Percentiles rank a stretch among this genome's conserved stretches.
These are phyloP conservation scores for Scopulariopsis brevicaulis DNA, from an alignment of 2,329 filamentous ascomycete genomes.

Conservation along the genomic window DNA sequence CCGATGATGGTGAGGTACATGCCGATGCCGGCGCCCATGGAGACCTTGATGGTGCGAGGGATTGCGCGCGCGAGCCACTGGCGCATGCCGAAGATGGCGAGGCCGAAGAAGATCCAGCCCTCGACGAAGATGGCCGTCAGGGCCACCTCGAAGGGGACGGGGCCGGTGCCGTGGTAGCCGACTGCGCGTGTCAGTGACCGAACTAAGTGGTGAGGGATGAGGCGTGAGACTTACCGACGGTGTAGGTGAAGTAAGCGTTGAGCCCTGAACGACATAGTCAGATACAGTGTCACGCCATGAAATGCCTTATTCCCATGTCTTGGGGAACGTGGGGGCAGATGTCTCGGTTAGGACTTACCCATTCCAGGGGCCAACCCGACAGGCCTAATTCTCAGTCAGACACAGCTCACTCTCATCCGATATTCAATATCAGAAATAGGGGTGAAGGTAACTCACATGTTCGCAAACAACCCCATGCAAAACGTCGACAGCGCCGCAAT, in stretches of 20 bases:
- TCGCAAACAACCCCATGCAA: conserved; percentile 73
- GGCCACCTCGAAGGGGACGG: conserved; percentile 63
- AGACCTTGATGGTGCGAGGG: conserved; percentile 75
- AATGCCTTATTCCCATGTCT: not conserved
- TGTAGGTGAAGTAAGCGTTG: conserved; percentile 80
- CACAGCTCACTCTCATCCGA: not conserved
- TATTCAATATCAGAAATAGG: not conserved
- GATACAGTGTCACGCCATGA: conserved; percentile 4
- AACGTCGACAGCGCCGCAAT: conserved; percentile 73
- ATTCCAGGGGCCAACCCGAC: conserved; percentile 24
- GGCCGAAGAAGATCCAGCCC: conserved; percentile 71
- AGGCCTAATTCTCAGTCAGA: conserved; percentile 19
- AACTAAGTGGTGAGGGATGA: no score
- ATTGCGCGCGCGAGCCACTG: conserved; percentile 83
- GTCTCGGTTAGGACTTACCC: conserved; percentile 11
- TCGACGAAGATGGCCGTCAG: conserved; percentile 83
- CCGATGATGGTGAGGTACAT: conserved; percentile 70
- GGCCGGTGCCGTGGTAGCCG: conserved; percentile 62
- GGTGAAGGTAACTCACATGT: conserved; percentile 38
- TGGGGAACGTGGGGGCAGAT: not conserved
- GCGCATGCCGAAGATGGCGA: conserved; percentile 70
- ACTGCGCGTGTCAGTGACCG: conserved; percentile 26
- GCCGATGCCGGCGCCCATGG: conserved; percentile 76
- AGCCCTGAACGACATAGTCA: conserved; percentile 28
- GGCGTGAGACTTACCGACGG: conserved; percentile 17